Evolutionary conservation across 768 basidiomycete species (phyloP).

Genomic region (Tricholoma terreum): DNA sequence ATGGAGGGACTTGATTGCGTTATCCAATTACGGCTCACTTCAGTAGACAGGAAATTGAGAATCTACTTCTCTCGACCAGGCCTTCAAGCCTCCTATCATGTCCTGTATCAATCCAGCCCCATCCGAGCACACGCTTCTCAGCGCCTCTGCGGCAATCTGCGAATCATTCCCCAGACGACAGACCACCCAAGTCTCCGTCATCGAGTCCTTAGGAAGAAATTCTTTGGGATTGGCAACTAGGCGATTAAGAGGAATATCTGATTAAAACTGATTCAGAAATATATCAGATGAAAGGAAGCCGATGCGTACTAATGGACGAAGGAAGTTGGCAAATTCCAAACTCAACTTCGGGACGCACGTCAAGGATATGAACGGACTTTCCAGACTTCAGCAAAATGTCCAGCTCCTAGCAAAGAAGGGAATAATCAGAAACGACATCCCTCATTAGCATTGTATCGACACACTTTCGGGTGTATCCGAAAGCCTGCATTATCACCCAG

Average conservation of each 20-base stretch:
- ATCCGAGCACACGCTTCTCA: slow-evolving; percentile 36
- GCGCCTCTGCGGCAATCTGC: slow-evolving; percentile 74
- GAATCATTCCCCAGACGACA: slow-evolving; percentile 95
- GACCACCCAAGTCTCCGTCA: slow-evolving; percentile 51
- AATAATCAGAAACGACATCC: background rate
- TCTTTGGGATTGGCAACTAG: slow-evolving; percentile 60
- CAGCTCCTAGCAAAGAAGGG: slow-evolving; percentile 18
- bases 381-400: slow-evolving; percentile 28
- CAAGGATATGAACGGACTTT: slow-evolving; percentile 49
- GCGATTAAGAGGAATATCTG: slow-evolving; percentile 72
- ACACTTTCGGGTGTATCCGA: slow-evolving; percentile 46
- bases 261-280: background rate
- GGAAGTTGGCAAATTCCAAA: slow-evolving; percentile 86
- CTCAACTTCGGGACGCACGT: slow-evolving; percentile 77
- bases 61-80: slow-evolving; percentile 79
- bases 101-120: slow-evolving; percentile 47
- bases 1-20: too few relatives aligned
- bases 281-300: background rate
- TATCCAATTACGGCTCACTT: slow-evolving; percentile 7
- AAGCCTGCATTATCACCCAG: slow-evolving; percentile 33
- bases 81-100: slow-evolving; percentile 76
- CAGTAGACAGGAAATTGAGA: slow-evolving; percentile 77
- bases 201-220: slow-evolving; percentile 28
- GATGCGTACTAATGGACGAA: slow-evolving; percentile 56
- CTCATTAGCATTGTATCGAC: background rate